Percentiles rank a stretch among this genome's conserved stretches.
Evolutionary conservation across 2,329 filamentous ascomycete genomes (phyloP).

Genomic region (Scopulariopsis brevicaulis): DNA sequence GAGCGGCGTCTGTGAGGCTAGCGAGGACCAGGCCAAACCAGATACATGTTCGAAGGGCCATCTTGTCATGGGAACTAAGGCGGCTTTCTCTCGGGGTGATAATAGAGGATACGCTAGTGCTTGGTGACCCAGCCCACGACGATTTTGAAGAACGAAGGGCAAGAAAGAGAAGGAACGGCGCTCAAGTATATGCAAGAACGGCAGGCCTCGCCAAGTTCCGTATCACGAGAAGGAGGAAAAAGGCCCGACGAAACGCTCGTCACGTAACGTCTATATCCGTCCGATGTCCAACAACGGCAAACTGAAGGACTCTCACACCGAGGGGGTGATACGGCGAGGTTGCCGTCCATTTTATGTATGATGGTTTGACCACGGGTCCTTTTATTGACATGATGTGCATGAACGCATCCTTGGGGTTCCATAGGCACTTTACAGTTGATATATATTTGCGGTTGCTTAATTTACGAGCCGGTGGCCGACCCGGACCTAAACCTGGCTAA

Average conservation of each 20-base stretch:
- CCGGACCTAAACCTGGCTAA: neutral
- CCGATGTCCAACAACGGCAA: too few relatives aligned
- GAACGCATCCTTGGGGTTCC: neutral
- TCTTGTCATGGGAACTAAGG: neutral
- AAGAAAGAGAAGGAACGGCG: too few relatives aligned
- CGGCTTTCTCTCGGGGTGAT: neutral
- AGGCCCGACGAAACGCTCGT: neutral
- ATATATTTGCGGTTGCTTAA: neutral
- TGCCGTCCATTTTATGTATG: neutral
- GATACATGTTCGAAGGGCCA: neutral
- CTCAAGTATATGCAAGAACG: neutral
- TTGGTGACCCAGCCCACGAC: too few relatives aligned
- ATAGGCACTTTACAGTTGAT: neutral
- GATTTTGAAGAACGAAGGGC: too few relatives aligned
- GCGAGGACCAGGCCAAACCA: neutral
- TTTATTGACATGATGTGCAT: neutral
- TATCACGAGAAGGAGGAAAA: neutral
- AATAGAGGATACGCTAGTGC: too few relatives aligned
- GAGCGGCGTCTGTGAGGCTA: neutral
- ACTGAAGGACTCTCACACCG: neutral
- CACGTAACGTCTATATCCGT: too few relatives aligned
- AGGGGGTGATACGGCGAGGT: neutral
- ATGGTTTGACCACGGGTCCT: neutral
- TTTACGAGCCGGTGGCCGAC: neutral
- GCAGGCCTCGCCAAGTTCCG: neutral